A percentile compares a stretch with the other conserved stretches of the same genome.
Evolutionary conservation across 345 rosid species (phyloP).

Genomic region (Diplotaxis tenuifolia): DNA sequence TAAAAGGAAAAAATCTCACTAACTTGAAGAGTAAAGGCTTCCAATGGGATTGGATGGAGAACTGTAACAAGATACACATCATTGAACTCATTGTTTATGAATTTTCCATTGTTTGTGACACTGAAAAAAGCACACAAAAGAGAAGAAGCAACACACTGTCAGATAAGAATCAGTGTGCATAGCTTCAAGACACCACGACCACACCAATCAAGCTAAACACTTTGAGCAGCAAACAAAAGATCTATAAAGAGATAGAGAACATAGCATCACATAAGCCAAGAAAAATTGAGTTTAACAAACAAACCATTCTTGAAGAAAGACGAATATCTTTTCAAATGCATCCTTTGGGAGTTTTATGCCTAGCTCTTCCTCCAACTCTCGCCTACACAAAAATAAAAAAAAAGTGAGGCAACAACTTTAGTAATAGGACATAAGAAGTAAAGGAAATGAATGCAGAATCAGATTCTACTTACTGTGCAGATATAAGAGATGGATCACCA

Average conservation of each 20-base stretch:
- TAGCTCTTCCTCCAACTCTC: constrained; percentile 91
- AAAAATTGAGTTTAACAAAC: constrained; percentile 42
- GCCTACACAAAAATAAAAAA: constrained; percentile 44
- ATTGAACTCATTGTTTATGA: constrained; percentile 79
- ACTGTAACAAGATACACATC: constrained; percentile 89
- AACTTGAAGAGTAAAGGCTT: constrained; percentile 94
- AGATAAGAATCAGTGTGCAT: background rate
- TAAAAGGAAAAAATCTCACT: constrained; percentile 6
- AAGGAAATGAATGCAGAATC: constrained; percentile 1
- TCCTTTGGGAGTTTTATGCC: constrained; percentile 80
- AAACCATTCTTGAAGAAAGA: constrained; percentile 77
- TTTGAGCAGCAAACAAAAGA: background rate
- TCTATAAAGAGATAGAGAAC: background rate
- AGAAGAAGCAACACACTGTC: constrained; percentile 2
- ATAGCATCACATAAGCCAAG: background rate
- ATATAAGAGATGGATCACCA: constrained; percentile 68
- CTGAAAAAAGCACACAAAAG: constrained; percentile 43
- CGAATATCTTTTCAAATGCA: constrained; percentile 77
- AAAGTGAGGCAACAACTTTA: background rate
- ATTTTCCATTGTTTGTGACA: constrained; percentile 70
- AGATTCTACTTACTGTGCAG: constrained; percentile 60
- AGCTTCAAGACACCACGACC: background rate
- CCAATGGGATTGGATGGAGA: constrained; percentile 77
- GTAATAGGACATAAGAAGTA: background rate
- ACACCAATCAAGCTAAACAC: constrained; percentile 7